Base-by-base conservation (phyloP, 2,329 filamentous ascomycete genomes). In the Coleophoma eucalyptorum region DNA sequence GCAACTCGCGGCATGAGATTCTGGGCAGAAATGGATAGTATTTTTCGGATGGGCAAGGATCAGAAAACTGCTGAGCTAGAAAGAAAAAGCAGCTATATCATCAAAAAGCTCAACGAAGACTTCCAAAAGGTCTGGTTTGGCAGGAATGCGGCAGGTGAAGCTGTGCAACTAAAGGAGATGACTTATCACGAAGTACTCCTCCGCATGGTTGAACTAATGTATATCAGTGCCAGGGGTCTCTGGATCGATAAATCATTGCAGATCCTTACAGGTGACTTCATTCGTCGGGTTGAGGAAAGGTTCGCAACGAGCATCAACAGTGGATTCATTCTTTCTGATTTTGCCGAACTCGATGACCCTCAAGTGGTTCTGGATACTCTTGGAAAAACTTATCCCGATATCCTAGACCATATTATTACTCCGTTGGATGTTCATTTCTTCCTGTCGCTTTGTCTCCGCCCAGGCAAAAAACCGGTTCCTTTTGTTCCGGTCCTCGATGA, bases 11-110 rank as follows among this genome's bases (percentile, higher is more conserved):
- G 95, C 80, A 92, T 99, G 44, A 77, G 83, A 49, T 96, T 99
- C 77, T 99, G 94, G 94, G 87, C 91, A 45, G 95, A 99, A 74
- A 96, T 99, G 91, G 94, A 99, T 66, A 97, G 96, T 74, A 97
- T 99, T 64, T 99, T 99, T 77, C 88, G 84, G 65, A 76, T 99
- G 44, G 92, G 96, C 71, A 97, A 76, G 51, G 90, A 93, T 65
- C 96, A 97, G 78, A 86, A 91, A 38, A 77, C 96, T 19, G 80
- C 87, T 2, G 91, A 94, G 72, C 78, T 97, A 38, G 90, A 90
- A 76, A 95, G 93, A 75, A 86, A 89, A 66, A 86, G 89, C 48
- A 84, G 90, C 46, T 87, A 96, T 73, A 96, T 96, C 69, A 96
- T 97, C 73, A 87, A 92, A 77, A 94, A 92, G 70, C 83, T 97